Base-by-base conservation (phyloP, 306 rosid genomes). In the Acacia crassicarpa region DNA sequence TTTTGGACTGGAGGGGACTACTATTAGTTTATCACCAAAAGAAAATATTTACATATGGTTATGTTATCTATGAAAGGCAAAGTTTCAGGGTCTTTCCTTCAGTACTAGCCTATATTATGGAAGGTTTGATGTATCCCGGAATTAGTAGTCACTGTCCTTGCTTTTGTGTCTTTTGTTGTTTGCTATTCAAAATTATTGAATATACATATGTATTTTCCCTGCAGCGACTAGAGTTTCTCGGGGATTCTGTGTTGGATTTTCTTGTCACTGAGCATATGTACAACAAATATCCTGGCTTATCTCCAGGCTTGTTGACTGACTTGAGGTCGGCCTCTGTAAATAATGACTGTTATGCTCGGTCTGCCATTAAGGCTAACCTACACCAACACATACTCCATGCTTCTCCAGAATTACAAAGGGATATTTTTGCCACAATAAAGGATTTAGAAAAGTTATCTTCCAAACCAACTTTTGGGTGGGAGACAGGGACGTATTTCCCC, bases 151-250 rank as follows among this genome's bases (percentile, higher is more conserved):
- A 54, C 61, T 46, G n/a, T 19, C 10, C 30, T 63, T 9, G 65
- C 49, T 8, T 9, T 8, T 17, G 0, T 19, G 0, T 49, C 1
- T 16, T 51, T 1, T 14, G 54, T 58, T 51, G 49, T 49, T 48
- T 58, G 65, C 30, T 22, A 22, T 49, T 72, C 61, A 20, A 35
- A 59, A 33, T 33, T 76, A 75, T 71, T 77, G 59, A 73, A 78
- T 67, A 74, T 13, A 7, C 2, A 7, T 62, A 33, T 53, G 5
- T n/a, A n/a, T 40, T 77, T 78, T 45, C 15, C 56, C 11, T 84
- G 86, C 87, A 93, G 98, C 82, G 94, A 67, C 79, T 93, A 62
- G 96, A 93, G 82, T 93, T 88, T 85, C 93, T 93, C 23, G 96
- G 98, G n/a, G 98, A 93, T 58, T 82, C 94, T 0, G 98, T 87